Percentiles rank a stretch among this genome's conserved stretches.
Conservation (phyloP, 371 early-diverging fungal genomes). For the Fennellomyces sp. region DNA sequence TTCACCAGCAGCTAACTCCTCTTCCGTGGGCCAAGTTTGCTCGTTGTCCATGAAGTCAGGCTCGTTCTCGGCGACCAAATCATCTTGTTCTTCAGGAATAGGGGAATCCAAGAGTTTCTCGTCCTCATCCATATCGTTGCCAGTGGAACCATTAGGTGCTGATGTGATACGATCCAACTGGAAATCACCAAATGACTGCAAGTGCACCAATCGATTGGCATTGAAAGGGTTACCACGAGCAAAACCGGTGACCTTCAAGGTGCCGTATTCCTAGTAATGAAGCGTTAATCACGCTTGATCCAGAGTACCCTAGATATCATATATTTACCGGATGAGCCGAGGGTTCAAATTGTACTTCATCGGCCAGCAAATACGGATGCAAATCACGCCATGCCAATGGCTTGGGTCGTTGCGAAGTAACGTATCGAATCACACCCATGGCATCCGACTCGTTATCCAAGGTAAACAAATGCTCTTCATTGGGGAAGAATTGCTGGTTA, state of each 20-base stretch:
- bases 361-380: conserved; percentile 87
- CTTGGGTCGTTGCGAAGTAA: conserved; percentile 79
- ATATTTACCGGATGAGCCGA: conserved; percentile 18
- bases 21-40: conserved; percentile 98
- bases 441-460: conserved; percentile 58
- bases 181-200: conserved; percentile 92
- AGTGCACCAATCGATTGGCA: conserved; percentile 88
- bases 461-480: conserved; percentile 70
- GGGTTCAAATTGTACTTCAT: conserved; percentile 67
- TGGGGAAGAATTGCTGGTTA: conserved; percentile 88
- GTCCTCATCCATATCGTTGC: conserved; percentile 51
- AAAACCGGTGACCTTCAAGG: conserved; percentile 84
- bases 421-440: conserved; percentile 62
- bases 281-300: not conserved
- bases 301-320: no score
- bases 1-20: conserved; percentile 86
- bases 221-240: conserved; percentile 78
- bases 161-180: conserved; percentile 70
- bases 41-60: conserved; percentile 91
- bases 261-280: conserved; percentile 49
- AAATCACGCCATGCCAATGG: conserved; percentile 86
- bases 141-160: conserved; percentile 17
- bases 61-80: conserved; percentile 79
- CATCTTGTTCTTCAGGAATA: conserved; percentile 70
- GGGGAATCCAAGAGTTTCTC: conserved; percentile 63